Conservation (phyloP, 495 filamentous ascomycete genomes). For the Hypoxylon fragiforme region DNA sequence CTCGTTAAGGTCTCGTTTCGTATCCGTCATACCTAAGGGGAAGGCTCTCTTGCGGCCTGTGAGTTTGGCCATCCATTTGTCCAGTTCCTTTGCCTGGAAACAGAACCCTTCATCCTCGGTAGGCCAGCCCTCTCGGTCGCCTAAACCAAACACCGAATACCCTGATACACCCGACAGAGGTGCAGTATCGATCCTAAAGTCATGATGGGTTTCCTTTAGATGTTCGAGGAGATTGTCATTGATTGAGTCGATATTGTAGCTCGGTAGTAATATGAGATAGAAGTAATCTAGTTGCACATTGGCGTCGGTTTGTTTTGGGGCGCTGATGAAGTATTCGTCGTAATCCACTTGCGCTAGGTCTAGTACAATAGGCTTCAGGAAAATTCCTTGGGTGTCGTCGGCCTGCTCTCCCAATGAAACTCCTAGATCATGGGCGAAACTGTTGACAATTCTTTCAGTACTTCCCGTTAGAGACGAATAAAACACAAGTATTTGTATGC, state of each 20-base stretch:
- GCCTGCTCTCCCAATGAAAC: conserved; percentile 31
- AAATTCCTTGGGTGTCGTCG: conserved; percentile 25
- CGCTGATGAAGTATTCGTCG: conserved; percentile 83
- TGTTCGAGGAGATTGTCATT: conserved; percentile 81
- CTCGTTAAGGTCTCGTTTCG: conserved; percentile 67
- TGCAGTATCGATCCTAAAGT: conserved; percentile 92
- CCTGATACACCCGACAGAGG: conserved; percentile 75
- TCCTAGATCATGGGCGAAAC: conserved; percentile 58
- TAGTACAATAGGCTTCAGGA: conserved; percentile 66
- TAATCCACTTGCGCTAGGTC: conserved; percentile 86
- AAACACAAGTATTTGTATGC: conserved; percentile 80
- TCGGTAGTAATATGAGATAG: conserved; percentile 81
- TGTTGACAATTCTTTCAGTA: conserved; percentile 69
- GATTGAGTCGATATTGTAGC: conserved; percentile 90
- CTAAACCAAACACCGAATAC: conserved; percentile 92
- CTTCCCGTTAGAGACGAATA: conserved; percentile 82
- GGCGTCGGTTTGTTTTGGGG: conserved; percentile 52
- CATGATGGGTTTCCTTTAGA: conserved; percentile 86
- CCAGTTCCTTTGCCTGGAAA: conserved; percentile 82
- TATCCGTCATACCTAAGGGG: conserved; percentile 85
- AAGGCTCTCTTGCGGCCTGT: conserved; percentile 77
- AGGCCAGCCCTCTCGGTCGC: conserved; percentile 88
- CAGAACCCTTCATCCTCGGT: conserved; percentile 89
- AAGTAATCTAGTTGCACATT: conserved; percentile 59
- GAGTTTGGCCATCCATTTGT: conserved; percentile 94